Base-by-base conservation (phyloP, 257 asterid genomes). In the Solanum gracilifrons region DNA sequence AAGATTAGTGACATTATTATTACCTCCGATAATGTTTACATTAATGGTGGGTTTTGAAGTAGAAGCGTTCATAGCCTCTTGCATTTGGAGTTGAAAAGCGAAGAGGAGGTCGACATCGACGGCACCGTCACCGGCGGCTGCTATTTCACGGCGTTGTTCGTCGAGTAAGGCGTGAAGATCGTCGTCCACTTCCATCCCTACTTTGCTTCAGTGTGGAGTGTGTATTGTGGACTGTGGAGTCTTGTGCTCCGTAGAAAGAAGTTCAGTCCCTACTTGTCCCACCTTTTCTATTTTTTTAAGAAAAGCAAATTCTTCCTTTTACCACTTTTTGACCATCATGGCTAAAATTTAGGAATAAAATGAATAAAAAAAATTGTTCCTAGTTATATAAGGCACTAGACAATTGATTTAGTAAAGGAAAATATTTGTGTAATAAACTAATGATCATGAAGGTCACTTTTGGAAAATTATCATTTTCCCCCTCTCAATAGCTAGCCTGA, bases 71-170 rank as follows among this genome's bases (percentile, higher is more conserved):
- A 91, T 84, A 86, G 90, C 96, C 91, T 94, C 97, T 85, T 93
- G 89, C 85, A 93, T 48, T 66, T 94, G 97, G 84, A 94, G 94
- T 11, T 51, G 66, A 89, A 87, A 91, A 51, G 95, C 95, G n/a
- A 83, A 68, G 85, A 48, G 16, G 21, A 83, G 85, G 74, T 90
- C 92, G 5, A 58, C 41, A 41, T 90, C 90, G 23, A 58, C 20
- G 39, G 85, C 58, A 55, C 64, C 64, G 12, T 39, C 37, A 4
- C 88, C 88, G 33, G 79, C 83, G 82, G 36, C 16, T 6, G n/a
- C 21, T 9, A 90, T 55, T 82, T 88, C 92, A 41, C 88, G 87
- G 85, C 88, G 90, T 88, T 88, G 89, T 48, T 86, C 89, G 85
- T 87, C 69, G 27, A 80, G 36, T 21, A 93, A 2, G 62, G 90